Evolutionary conservation across 768 basidiomycete species (phyloP), one percentile per base, ranked within the genome.

Genomic region (Pulveroboletus frians): DNA sequence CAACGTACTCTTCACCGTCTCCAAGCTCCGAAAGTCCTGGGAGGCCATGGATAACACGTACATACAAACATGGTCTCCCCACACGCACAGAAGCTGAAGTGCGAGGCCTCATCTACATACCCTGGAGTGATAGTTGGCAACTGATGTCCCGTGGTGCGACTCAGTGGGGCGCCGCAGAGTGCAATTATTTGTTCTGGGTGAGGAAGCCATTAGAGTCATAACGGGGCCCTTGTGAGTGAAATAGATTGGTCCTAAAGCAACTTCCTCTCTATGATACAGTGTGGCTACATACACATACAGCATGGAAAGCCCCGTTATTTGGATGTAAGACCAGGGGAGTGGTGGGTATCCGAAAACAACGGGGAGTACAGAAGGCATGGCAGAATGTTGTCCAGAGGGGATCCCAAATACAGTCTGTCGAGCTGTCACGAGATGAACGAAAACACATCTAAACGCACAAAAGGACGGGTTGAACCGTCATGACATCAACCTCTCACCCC

Each of bases 121-220:
- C 90, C 9, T 75, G 88, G 57, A 73, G 70, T 17, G 81, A 80
- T 1, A 71, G 75, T 37, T 92, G 90, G 90, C 59, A 71, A 47
- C 71, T 92, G n/a, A 78, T 80, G 49, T 78, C 85, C 5, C 72
- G 83, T 32, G 73, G 74, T 15, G 76, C 77, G 8, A 69, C 68
- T 4, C 66, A 62, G 4, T 72, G 73, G 55, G 69, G 70, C 6
- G 78, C 77, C 20, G 74, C 81, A 43, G 68, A 70, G 30, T 87
- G 83, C 62, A 92, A 88, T 60, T 92, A 92, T 66, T 53, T 92
- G 55, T 90, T 92, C 67, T 92, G 91, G 89, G 84, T 84, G n/a
- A 74, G 89, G 21, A 87, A 82, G 55, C 87, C 90, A 13, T 43
- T 3, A 13, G 53, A 63, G 26, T 30, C 39, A 4, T 62, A 40